Evolutionary conservation across 1,139 yeast species (phyloP), one percentile per base, ranked within the genome.

Genomic region (Yamadazyma spencermartinsiae): DNA sequence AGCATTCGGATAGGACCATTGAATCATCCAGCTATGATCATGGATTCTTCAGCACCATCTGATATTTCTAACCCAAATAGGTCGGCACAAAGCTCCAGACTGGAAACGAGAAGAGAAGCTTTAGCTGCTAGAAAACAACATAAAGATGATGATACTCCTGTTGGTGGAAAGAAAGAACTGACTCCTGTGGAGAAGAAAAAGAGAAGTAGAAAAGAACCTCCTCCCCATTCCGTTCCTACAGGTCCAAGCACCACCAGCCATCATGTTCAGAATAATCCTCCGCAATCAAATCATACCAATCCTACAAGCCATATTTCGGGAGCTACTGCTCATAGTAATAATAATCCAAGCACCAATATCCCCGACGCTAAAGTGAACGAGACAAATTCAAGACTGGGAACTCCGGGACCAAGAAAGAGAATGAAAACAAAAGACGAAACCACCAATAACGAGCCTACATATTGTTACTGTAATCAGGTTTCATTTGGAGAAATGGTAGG

Each of bases 401-500:
- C 60, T 9, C 60, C 62, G 3, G 45, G 43, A 26, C 51, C 48
- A 3, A 63, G 60, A 48, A 64, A 62, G 54, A 49, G 62, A 46
- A 58, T 63, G 11, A 56, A 56, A 37, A 55, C 55, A 35, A 65
- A 65, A 26, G 66, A 61, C 18, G 68, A 61, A 12, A 49, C 46
- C 15, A 33, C 45, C 16, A 47, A 43, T 32, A 61, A 60, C 35
- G 96, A 92, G 56, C 96, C 95, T 1, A 79, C 92, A 3, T 92
- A 92, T 60, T 92, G 98, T 62, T 88, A 88, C 63, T 92, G 98
- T 67, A 88, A 89, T 59, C 96, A 90, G 58, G 95, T 89, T 1
- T 90, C 98, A 3, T 90, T 86, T 60, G 98, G 98, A 14, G 98
- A 92, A 56, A 92, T 92, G 98, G 97, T 92, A 44, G 98, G 96